These are phyloP conservation scores for Fusarium sp. DNA, from an alignment of 2,329 filamentous ascomycete genomes.

Conservation along the genomic window DNA sequence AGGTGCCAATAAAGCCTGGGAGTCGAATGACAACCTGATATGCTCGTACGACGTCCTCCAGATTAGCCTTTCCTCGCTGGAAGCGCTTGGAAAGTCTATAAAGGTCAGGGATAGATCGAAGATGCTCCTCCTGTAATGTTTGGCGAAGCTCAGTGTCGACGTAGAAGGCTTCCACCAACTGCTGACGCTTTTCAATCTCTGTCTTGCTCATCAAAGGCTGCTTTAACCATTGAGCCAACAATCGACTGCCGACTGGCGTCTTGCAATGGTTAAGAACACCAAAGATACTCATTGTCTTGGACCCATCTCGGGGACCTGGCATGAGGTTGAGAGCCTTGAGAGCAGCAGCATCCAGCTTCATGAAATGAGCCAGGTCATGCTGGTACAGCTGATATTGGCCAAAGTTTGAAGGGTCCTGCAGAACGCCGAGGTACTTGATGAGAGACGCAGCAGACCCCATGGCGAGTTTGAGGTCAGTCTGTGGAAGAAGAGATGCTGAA, in stretches of 20 bases:
- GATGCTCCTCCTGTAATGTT: conserved; percentile 95
- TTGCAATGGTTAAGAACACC: conserved; percentile 98
- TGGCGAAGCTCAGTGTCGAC: conserved; percentile 93
- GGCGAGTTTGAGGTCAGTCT: conserved; percentile 92
- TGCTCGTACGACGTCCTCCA: conserved; percentile 94
- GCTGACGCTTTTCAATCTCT: conserved; percentile 91
- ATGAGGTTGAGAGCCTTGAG: conserved; percentile 96
- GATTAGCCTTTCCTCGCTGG: conserved; percentile 87
- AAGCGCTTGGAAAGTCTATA: conserved; percentile 96
- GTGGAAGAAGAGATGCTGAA: conserved; percentile 80
- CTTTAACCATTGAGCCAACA: conserved; percentile 96
- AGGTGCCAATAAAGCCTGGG: conserved; percentile 87
- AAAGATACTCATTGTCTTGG: conserved; percentile 98
- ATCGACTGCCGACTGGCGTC: conserved; percentile 88
- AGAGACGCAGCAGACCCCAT: conserved; percentile 95
- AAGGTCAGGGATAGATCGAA: conserved; percentile 92
- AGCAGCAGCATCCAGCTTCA: conserved; percentile 97
- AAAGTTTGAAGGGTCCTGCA: conserved; percentile 94
- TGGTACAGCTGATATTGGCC: conserved; percentile 98
- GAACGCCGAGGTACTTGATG: conserved; percentile 92
- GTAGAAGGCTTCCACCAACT: conserved; percentile 95
- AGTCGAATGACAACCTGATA: conserved; percentile 95
- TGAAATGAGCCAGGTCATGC: conserved; percentile 95
- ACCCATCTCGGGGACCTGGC: conserved; percentile 92
- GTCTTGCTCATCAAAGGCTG: conserved; percentile 92